phyloP scores from a whole-genome alignment of 306 rosid species.

The Prunus padus region DNA sequence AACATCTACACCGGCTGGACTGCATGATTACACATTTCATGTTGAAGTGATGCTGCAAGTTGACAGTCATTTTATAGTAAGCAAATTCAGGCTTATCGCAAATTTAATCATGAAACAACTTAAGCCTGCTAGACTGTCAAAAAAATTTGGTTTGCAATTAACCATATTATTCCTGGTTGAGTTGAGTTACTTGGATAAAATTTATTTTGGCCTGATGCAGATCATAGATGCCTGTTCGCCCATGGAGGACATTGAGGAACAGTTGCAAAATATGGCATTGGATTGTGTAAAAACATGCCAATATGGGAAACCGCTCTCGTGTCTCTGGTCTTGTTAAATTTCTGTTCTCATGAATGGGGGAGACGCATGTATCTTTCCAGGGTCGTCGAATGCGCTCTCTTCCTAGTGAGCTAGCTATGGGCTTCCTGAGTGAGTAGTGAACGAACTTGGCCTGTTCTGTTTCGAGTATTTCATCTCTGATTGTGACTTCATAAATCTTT shows the following conservation, averaged over 20 bases:
- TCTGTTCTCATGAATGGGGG: not conserved
- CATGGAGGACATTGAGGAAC: constrained; percentile 75
- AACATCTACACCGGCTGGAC: not conserved
- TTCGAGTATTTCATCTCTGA: not conserved
- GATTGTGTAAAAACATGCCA: constrained; percentile 52
- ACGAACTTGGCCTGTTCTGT: not conserved
- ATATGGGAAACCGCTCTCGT: constrained; percentile 60
- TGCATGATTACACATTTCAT: not conserved
- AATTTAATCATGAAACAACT: not conserved
- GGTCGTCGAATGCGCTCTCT: not conserved
- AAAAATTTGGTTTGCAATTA: not conserved
- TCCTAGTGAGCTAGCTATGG: not conserved
- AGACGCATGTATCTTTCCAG: not conserved
- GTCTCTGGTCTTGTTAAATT: constrained; percentile 49
- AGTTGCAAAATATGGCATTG: constrained; percentile 52
- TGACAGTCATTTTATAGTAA: not conserved
- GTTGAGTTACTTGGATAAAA: not conserved
- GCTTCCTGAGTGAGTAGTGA: not conserved
- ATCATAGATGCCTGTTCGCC: constrained; percentile 67
- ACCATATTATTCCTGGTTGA: not conserved
- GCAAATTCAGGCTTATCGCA: not conserved
- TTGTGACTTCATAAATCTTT: not conserved
- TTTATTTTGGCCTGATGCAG: constrained; percentile 44
- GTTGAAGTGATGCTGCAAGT: not conserved
- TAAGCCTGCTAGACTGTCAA: not conserved